Percentiles rank a stretch among this genome's conserved stretches.
phyloP scores from a whole-genome alignment of 345 rosid genomes.

The Trapa incisa region DNA sequence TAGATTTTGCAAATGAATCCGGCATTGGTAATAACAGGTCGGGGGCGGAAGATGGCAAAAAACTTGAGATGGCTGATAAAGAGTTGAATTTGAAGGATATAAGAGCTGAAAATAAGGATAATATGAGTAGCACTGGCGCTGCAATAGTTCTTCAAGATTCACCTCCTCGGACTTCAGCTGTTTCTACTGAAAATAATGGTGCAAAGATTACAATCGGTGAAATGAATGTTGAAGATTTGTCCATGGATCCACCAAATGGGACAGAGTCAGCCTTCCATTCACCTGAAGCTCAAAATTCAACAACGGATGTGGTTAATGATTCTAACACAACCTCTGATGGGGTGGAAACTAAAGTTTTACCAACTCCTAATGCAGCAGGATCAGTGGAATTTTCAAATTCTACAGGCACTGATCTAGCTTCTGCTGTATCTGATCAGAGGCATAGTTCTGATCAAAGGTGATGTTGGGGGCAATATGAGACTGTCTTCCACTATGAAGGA shows the following conservation, averaged over 20 bases:
- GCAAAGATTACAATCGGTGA: neutral
- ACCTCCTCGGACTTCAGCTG: neutral
- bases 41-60: neutral
- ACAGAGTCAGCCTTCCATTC: neutral
- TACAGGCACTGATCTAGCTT: neutral
- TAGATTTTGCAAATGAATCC: conserved; percentile 22
- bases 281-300: conserved; percentile 1
- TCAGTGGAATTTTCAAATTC: neutral
- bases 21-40: neutral
- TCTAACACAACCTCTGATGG: neutral
- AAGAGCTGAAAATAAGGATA: conserved; percentile 3
- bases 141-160: neutral
- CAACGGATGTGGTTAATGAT: neutral
- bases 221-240: neutral
- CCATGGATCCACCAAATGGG: neutral
- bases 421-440: neutral
- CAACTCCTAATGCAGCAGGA: neutral
- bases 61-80: conserved; percentile 1
- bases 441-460: neutral
- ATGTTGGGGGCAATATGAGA: conserved; percentile 18
- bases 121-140: neutral
- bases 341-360: neutral
- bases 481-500: conserved; percentile 20
- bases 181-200: conserved; percentile 1
- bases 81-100: neutral